These are phyloP conservation scores for Pichia cactophila DNA, from an alignment of 1,139 yeast genomes.

Conservation along the genomic window DNA sequence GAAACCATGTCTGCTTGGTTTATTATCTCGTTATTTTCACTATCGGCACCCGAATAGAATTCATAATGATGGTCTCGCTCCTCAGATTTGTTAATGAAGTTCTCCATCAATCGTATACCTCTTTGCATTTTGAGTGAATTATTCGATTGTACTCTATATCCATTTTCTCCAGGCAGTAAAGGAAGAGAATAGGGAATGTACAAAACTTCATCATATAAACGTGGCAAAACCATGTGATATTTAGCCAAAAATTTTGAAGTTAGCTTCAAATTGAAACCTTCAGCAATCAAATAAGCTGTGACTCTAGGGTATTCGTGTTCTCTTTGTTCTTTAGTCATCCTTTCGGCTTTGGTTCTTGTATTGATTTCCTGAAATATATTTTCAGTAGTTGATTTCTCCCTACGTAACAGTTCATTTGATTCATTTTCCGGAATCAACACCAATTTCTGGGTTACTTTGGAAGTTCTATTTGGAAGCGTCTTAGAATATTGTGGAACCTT, in stretches of 20 bases:
- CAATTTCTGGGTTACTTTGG: slow-evolving; percentile 76
- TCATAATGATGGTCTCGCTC: slow-evolving; percentile 87
- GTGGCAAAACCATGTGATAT: slow-evolving; percentile 75
- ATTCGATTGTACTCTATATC: slow-evolving; percentile 75
- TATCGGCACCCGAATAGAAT: slow-evolving; percentile 66
- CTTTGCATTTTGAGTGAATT: slow-evolving; percentile 56
- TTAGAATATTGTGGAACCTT: slow-evolving; percentile 49
- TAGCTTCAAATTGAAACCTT: slow-evolving; percentile 60
- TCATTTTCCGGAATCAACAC: slow-evolving; percentile 60
- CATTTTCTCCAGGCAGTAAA: slow-evolving; percentile 77
- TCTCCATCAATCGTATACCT: slow-evolving; percentile 64
- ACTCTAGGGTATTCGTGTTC: slow-evolving; percentile 71
- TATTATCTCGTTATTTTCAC: slow-evolving; percentile 15
- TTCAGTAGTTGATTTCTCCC: slow-evolving; percentile 27
- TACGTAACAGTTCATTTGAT: slow-evolving; percentile 12
- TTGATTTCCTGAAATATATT: slow-evolving; percentile 26
- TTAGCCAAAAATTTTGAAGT: slow-evolving; percentile 58
- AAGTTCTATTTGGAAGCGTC: slow-evolving; percentile 74
- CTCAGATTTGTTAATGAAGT: slow-evolving; percentile 70
- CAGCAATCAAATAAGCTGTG: slow-evolving; percentile 86
- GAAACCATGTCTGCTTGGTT: slow-evolving; percentile 5
- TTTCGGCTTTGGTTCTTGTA: slow-evolving; percentile 58
- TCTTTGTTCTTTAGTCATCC: slow-evolving; percentile 58
- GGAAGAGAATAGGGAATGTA: slow-evolving; percentile 90
- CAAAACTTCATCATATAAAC: slow-evolving; percentile 83